phyloP scores from a whole-genome alignment of 495 filamentous ascomycete genomes.

The Amphirosellinia nigrospora region DNA sequence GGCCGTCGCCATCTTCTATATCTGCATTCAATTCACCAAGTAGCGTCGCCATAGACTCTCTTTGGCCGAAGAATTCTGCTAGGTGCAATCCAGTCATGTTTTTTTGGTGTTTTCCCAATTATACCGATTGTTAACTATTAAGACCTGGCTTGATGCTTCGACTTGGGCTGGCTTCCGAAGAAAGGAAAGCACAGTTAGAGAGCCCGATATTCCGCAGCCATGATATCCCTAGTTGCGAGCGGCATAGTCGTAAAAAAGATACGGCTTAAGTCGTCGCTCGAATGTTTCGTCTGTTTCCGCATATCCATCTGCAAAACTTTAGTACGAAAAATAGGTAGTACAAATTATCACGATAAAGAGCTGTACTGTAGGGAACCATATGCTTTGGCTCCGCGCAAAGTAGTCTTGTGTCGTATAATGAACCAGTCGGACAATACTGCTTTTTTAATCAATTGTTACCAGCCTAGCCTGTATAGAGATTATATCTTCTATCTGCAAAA shows the following conservation, averaged over 20 bases:
- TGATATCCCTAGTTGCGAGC: constrained; percentile 54
- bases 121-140: not conserved
- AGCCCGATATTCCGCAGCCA: constrained; percentile 27
- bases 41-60: not conserved
- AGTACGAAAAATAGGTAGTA: not conserved
- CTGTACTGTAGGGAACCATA: constrained; percentile 4
- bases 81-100: not conserved
- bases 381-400: constrained; percentile 5
- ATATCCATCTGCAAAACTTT: not conserved
- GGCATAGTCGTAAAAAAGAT: constrained; percentile 52
- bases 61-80: not conserved
- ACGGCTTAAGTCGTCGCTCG: constrained; percentile 32
- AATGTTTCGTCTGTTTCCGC: constrained; percentile 41
- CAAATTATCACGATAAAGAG: not conserved
- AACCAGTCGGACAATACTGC: constrained; percentile 32
- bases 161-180: too few relatives aligned
- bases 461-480: constrained; percentile 60
- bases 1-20: not conserved
- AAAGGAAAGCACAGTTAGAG: not conserved
- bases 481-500: constrained; percentile 47
- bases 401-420: constrained; percentile 18
- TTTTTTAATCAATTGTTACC: constrained; percentile 55
- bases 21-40: not conserved
- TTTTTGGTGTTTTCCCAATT: not conserved
- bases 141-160: too few relatives aligned